Percentiles rank a stretch among this genome's conserved stretches.
Evolutionary conservation across 495 filamentous ascomycete genomes (phyloP).

Genomic region (Penicillium herquei): DNA sequence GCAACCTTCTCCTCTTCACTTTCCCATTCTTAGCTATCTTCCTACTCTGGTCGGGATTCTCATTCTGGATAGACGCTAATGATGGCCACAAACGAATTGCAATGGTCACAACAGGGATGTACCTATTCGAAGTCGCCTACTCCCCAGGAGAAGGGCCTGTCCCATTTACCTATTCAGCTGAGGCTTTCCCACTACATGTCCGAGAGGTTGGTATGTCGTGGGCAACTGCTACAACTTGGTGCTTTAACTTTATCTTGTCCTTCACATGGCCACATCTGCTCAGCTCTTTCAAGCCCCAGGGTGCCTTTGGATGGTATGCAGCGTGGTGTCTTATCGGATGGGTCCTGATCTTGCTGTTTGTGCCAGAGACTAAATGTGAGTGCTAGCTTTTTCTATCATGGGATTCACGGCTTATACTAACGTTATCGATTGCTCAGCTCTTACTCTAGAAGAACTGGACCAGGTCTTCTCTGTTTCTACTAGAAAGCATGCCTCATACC

Average conservation of each 20-base stretch:
- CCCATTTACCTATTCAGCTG: constrained; percentile 58
- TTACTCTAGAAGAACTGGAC: constrained; percentile 52
- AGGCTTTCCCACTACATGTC: constrained; percentile 58
- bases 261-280: constrained; percentile 56
- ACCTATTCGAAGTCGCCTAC: constrained; percentile 53
- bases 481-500: constrained; percentile 45
- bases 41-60: constrained; percentile 58
- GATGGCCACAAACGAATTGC: constrained; percentile 39
- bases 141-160: constrained; percentile 57
- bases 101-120: constrained; percentile 51
- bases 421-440: constrained; percentile 21
- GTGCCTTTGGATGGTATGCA: constrained; percentile 64
- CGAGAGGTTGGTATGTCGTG: constrained; percentile 70
- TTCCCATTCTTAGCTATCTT: constrained; percentile 61
- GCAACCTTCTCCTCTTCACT: constrained; percentile 61
- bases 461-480: constrained; percentile 55
- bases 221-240: constrained; percentile 52
- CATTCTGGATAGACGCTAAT: constrained; percentile 49
- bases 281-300: constrained; percentile 49
- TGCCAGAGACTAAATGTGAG: constrained; percentile 56
- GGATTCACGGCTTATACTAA: neutral
- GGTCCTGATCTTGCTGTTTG: constrained; percentile 53
- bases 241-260: constrained; percentile 54
- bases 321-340: constrained; percentile 52
- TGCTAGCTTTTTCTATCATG: constrained; percentile 5